These are phyloP conservation scores for Royoungia palumana DNA, from an alignment of 768 basidiomycete genomes.

Conservation along the genomic window DNA sequence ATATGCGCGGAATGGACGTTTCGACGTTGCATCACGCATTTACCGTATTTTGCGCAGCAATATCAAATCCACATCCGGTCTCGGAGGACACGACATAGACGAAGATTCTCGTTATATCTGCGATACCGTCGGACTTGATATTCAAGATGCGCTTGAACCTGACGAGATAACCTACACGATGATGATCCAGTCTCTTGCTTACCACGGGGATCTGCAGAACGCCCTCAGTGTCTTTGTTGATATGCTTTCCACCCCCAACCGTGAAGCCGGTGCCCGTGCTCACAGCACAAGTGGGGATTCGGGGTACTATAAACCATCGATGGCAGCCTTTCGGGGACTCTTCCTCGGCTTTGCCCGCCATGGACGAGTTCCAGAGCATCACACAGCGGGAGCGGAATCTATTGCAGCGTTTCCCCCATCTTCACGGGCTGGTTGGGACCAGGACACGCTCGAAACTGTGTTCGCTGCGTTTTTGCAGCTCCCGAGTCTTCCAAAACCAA, in stretches of 20 bases:
- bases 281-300: conserved; percentile 28
- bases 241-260: conserved; percentile 52
- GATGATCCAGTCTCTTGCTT: conserved; percentile 68
- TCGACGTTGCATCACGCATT: conserved; percentile 56
- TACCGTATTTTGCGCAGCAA: conserved; percentile 65
- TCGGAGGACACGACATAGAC: conserved; percentile 35
- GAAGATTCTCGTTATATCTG: conserved; percentile 38
- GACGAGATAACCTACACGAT: conserved; percentile 64
- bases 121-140: conserved; percentile 43
- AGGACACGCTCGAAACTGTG: conserved; percentile 51
- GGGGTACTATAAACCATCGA: conserved; percentile 39
- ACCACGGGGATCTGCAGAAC: conserved; percentile 60
- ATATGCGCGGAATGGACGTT: conserved; percentile 48
- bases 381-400: neutral
- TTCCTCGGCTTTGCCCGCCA: conserved; percentile 75
- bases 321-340: conserved; percentile 62
- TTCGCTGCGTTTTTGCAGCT: conserved; percentile 64
- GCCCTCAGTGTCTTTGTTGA: conserved; percentile 62
- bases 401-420: conserved; percentile 8
- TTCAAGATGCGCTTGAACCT: conserved; percentile 46
- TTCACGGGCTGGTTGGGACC: conserved; percentile 44
- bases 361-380: conserved; percentile 32
- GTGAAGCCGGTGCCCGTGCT: conserved; percentile 33
- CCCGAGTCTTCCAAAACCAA: conserved; percentile 42
- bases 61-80: conserved; percentile 34